Conservation (phyloP, 2,329 filamentous ascomycete genomes). For the Trichocomaceae sp. region DNA sequence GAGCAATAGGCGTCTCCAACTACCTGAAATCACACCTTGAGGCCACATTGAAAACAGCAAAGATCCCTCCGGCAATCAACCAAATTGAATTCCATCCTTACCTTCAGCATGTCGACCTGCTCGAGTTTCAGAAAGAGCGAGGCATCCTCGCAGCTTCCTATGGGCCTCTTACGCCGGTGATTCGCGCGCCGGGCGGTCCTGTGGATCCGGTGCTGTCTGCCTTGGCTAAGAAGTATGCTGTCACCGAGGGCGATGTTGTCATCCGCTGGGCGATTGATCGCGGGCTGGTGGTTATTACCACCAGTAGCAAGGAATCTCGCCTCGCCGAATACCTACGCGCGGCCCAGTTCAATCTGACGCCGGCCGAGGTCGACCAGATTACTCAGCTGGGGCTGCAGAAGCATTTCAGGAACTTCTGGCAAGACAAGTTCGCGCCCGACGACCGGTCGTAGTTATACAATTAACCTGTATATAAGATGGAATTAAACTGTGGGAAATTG, state of each 20-base stretch:
- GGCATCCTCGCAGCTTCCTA: conserved; percentile 40
- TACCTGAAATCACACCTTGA: conserved; percentile 46
- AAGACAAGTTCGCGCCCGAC: conserved; percentile 40
- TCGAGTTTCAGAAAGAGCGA: conserved; percentile 36
- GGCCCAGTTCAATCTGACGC: conserved; percentile 53
- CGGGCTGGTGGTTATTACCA: conserved; percentile 54
- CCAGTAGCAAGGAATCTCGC: conserved; percentile 54
- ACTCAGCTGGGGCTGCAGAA: conserved; percentile 43
- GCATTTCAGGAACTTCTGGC: conserved; percentile 49
- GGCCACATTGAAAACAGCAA: conserved; percentile 39
- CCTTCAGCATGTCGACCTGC: conserved; percentile 44
- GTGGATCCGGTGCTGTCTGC: conserved; percentile 46
- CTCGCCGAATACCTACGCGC: conserved; percentile 52
- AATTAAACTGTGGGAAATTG: background rate
- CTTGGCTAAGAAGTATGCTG: conserved; percentile 56
- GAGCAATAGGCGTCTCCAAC: conserved; percentile 50
- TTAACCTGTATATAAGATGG: background rate
- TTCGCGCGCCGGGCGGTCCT: conserved; percentile 50
- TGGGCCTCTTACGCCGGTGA: conserved; percentile 43
- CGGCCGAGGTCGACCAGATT: conserved; percentile 51
- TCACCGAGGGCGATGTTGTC: conserved; percentile 50
- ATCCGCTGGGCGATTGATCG: conserved; percentile 58
- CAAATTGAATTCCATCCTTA: conserved; percentile 50
- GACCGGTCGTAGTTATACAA: conserved; percentile 29
- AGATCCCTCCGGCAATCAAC: conserved; percentile 42